phyloP scores from a whole-genome alignment of 495 filamentous ascomycete species.

The Tuber calosporum region DNA sequence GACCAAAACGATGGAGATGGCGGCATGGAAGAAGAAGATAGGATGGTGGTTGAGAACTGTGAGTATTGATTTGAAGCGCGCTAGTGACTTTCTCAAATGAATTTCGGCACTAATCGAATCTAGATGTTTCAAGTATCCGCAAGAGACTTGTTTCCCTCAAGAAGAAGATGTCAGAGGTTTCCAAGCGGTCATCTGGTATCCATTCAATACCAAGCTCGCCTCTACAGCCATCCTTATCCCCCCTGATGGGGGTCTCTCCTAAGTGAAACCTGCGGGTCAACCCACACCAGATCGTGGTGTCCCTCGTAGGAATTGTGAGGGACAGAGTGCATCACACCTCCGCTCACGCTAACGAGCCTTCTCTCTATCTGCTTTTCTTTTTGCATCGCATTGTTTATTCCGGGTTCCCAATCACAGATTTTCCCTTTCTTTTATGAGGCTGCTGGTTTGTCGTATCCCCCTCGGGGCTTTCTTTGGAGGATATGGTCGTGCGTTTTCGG shows the following conservation, averaged over 20 bases:
- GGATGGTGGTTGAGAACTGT: conserved; percentile 65
- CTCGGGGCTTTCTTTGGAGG: conserved; percentile 23
- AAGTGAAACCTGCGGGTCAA: conserved; percentile 19
- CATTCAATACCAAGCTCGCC: conserved; percentile 36
- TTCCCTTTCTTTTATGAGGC: conserved; percentile 18
- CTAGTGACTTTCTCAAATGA: conserved; percentile 1
- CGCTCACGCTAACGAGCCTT: conserved; percentile 1
- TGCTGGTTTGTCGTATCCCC: conserved; percentile 18
- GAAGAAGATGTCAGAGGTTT: conserved; percentile 53
- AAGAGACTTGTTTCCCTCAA: conserved; percentile 50
- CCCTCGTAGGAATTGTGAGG: conserved; percentile 27
- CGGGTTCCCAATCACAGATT: conserved; percentile 12
- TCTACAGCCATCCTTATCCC: conserved; percentile 36
- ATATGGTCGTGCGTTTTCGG: conserved; percentile 36
- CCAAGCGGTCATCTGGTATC: conserved; percentile 48
- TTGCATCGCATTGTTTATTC: conserved; percentile 20
- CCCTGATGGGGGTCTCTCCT: conserved; percentile 40
- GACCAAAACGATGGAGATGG: conserved; percentile 58
- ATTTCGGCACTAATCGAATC: conserved; percentile 8
- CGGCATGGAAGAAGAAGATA: conserved; percentile 61
- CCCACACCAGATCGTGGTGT: conserved; percentile 8
- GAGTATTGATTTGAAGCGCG: conserved; percentile 40
- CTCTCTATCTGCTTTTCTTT: not conserved
- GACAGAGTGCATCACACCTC: conserved; percentile 17
- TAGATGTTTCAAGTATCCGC: conserved; percentile 58